Conservation (phyloP, 257 asterid species). For the Primulina huaijiensis region DNA sequence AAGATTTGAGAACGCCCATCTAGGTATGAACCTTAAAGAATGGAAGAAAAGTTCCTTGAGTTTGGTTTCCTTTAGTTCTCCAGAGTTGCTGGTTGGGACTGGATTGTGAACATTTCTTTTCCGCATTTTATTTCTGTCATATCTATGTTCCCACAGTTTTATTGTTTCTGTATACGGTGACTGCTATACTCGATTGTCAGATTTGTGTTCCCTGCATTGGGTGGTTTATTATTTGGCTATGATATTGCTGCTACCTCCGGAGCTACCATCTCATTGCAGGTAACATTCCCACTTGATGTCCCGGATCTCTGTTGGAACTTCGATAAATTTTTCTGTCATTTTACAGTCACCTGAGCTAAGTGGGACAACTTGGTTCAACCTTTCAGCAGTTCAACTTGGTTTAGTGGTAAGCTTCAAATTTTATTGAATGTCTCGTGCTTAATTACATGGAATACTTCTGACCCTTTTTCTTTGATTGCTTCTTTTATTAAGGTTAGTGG, state of each 20-base stretch:
- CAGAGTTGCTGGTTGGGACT: not conserved
- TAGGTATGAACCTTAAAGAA: not conserved
- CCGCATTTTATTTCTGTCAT: not conserved
- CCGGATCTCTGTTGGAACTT: not conserved
- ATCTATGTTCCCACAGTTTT: not conserved
- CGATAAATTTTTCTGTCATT: conserved; percentile 8
- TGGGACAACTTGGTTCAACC: conserved; percentile 83
- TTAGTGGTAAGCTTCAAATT: conserved; percentile 62
- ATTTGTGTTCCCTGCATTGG: conserved; percentile 88
- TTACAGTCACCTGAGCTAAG: conserved; percentile 89
- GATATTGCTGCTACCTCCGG: conserved; percentile 99
- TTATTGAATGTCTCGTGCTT: conserved; percentile 18
- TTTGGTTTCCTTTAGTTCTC: not conserved
- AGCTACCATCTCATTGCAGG: conserved; percentile 89
- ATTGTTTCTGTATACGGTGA: conserved; percentile 12
- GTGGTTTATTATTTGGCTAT: conserved; percentile 91
- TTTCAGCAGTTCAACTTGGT: conserved; percentile 92
- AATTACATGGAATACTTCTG: conserved; percentile 35
- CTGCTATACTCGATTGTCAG: conserved; percentile 39
- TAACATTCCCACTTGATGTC: conserved; percentile 31
- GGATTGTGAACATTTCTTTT: conserved; percentile 3
- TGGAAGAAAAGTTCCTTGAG: not conserved
- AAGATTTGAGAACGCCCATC: not conserved
- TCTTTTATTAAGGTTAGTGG: conserved; percentile 75
- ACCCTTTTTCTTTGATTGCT: conserved; percentile 24